These are phyloP conservation scores for Canna indica DNA, from an alignment of 176 grass and related monocot species.

Conservation along the genomic window DNA sequence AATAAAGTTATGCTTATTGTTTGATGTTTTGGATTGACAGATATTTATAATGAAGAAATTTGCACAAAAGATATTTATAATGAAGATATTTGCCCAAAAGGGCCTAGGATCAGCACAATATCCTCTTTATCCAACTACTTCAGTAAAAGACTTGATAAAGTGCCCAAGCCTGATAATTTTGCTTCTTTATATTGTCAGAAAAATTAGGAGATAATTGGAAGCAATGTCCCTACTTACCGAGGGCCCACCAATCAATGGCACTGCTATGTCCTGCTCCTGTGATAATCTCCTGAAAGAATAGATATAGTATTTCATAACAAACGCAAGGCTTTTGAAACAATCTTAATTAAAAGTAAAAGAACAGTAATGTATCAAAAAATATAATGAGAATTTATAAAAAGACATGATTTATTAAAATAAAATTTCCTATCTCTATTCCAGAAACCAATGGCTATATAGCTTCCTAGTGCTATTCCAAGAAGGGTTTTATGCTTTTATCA, in stretches of 20 bases:
- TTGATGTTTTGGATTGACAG: too few species aligned
- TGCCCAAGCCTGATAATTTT: not conserved
- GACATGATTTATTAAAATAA: not conserved
- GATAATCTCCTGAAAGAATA: conserved; percentile 74
- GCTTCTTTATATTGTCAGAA: not conserved
- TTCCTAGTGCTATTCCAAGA: too few species aligned
- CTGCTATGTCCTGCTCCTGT: conserved; percentile 75
- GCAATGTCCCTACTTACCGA: conserved; percentile 43
- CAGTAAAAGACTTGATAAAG: not conserved
- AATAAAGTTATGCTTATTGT: too few species aligned
- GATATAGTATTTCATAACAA: not conserved
- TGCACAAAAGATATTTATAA: too few species aligned
- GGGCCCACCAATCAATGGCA: conserved; percentile 97
- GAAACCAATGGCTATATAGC: too few species aligned
- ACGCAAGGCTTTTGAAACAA: not conserved
- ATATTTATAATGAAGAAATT: too few species aligned
- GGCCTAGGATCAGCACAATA: too few species aligned
- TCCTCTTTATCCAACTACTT: not conserved
- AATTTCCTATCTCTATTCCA: too few species aligned
- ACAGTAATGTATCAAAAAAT: not conserved
- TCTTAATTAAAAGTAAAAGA: not conserved
- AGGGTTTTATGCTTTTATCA: too few species aligned
- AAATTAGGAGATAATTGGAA: not conserved
- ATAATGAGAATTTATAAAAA: not conserved
- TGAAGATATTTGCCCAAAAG: too few species aligned